Conservation (phyloP, 805 yeast species). For the Debaryomyces maramus region DNA sequence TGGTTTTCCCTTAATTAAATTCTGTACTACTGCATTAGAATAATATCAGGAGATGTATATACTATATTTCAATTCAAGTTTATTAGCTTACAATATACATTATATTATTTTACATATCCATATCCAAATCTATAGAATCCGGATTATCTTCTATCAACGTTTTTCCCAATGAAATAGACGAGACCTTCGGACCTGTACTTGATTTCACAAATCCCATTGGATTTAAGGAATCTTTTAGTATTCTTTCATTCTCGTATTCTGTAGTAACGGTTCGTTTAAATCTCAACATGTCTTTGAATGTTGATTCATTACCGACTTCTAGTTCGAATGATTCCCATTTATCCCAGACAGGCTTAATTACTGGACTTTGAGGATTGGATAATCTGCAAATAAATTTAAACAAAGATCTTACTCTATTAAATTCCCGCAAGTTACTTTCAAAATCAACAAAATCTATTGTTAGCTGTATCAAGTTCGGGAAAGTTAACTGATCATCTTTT, state of each 20-base stretch:
- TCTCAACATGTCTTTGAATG: conserved; percentile 72
- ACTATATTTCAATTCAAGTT: background rate
- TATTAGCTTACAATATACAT: conserved; percentile 1
- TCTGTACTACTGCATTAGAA: background rate
- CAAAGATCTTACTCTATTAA: conserved; percentile 61
- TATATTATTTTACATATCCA: conserved; percentile 26
- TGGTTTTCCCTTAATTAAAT: no score
- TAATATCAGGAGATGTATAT: background rate
- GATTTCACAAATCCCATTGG: conserved; percentile 54
- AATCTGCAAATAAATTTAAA: conserved; percentile 39
- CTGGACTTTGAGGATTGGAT: conserved; percentile 19
- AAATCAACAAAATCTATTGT: conserved; percentile 54
- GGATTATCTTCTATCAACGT: conserved; percentile 39
- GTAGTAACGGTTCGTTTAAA: conserved; percentile 47
- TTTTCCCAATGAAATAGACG: background rate
- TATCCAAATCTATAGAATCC: conserved; percentile 62
- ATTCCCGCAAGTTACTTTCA: conserved; percentile 56
- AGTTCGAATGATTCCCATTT: conserved; percentile 77
- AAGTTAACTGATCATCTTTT: conserved; percentile 43
- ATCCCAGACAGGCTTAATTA: conserved; percentile 47
- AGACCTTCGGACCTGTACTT: conserved; percentile 9
- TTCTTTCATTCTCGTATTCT: conserved; percentile 16
- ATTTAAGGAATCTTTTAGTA: conserved; percentile 18
- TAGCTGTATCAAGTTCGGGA: conserved; percentile 41
- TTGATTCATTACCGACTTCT: conserved; percentile 64